Percentiles rank a stretch among this genome's conserved stretches.
Evolutionary conservation across 1,139 yeast species (phyloP).

Genomic region (Geotrichum carabidarum): DNA sequence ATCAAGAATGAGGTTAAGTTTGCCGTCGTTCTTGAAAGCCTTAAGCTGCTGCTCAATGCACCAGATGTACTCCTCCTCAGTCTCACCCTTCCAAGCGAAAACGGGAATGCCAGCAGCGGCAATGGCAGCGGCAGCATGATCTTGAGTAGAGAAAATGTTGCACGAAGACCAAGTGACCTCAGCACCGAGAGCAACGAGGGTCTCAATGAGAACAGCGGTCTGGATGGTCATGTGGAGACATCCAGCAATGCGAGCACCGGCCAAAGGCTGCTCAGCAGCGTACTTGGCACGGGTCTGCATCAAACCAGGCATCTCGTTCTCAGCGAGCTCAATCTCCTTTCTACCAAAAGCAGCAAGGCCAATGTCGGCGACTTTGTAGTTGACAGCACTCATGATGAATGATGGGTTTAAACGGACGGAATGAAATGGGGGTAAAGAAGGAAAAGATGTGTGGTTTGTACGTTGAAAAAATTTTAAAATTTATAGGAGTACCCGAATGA

Average conservation of each 20-base stretch:
- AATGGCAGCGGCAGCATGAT: constrained; percentile 99
- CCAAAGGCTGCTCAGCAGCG: constrained; percentile 89
- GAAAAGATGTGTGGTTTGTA: not conserved
- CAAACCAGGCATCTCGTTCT: constrained; percentile 99
- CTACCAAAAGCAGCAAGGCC: constrained; percentile 99
- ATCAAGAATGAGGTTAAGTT: constrained; percentile 95
- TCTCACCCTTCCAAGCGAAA: constrained; percentile 99
- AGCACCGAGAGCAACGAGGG: constrained; percentile 96
- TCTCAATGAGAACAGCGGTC: constrained; percentile 98
- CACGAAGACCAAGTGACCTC: constrained; percentile 99
- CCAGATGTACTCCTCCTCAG: constrained; percentile 99
- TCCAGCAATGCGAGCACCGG: constrained; percentile 99
- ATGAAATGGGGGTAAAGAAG: constrained; percentile 5
- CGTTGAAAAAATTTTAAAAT: not conserved
- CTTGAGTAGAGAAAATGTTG: constrained; percentile 99
- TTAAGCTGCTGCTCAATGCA: constrained; percentile 99
- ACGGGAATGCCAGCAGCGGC: constrained; percentile 99
- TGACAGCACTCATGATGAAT: constrained; percentile 37
- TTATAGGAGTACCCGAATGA: not conserved
- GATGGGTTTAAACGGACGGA: constrained; percentile 3
- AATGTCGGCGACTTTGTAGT: constrained; percentile 97
- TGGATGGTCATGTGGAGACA: constrained; percentile 99
- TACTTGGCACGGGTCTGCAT: constrained; percentile 95
- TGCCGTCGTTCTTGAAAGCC: constrained; percentile 94
- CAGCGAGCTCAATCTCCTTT: constrained; percentile 98